phyloP scores from a whole-genome alignment of 1,284 basidiomycete genomes.

The Meripilus lineatus region DNA sequence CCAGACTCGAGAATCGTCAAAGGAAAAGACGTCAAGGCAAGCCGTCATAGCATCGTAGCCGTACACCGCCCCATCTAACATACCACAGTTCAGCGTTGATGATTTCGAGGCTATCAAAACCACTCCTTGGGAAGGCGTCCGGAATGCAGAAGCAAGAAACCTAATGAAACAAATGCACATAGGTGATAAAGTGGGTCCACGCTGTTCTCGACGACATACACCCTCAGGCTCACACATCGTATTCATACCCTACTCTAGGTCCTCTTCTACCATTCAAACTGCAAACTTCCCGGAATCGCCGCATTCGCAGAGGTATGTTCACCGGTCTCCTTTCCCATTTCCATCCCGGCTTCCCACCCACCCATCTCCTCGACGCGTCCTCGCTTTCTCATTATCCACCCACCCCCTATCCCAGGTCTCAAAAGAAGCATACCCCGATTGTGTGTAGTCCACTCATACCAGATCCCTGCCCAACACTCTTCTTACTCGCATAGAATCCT shows the following conservation, averaged over 20 bases:
- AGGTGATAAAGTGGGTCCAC: constrained; percentile 66
- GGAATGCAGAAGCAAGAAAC: constrained; percentile 90
- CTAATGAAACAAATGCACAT: constrained; percentile 89
- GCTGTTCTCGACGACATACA: constrained; percentile 3
- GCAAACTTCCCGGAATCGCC: constrained; percentile 84
- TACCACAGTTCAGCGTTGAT: constrained; percentile 78
- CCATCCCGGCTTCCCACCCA: not conserved
- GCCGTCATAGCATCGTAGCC: constrained; percentile 1
- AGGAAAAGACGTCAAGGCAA: constrained; percentile 85
- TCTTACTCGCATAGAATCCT: constrained; percentile 14
- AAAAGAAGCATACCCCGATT: constrained; percentile 86
- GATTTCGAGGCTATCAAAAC: constrained; percentile 76
- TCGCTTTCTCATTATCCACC: constrained; percentile 3
- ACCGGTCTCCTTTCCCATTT: constrained; percentile 14
- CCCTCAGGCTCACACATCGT: constrained; percentile 8
- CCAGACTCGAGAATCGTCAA: constrained; percentile 85
- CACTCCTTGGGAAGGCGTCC: constrained; percentile 89
- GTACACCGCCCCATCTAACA: constrained; percentile 4
- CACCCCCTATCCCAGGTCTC: constrained; percentile 45
- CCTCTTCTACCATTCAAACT: constrained; percentile 90
- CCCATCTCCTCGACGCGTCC: not conserved
- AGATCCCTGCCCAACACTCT: not conserved
- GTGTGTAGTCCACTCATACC: constrained; percentile 42
- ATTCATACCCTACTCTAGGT: constrained; percentile 19
- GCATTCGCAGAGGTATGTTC: constrained; percentile 69